Evolutionary conservation across 768 basidiomycete species (phyloP), one percentile per base, ranked within the genome.

Genomic region (Tulasnella sp.): DNA sequence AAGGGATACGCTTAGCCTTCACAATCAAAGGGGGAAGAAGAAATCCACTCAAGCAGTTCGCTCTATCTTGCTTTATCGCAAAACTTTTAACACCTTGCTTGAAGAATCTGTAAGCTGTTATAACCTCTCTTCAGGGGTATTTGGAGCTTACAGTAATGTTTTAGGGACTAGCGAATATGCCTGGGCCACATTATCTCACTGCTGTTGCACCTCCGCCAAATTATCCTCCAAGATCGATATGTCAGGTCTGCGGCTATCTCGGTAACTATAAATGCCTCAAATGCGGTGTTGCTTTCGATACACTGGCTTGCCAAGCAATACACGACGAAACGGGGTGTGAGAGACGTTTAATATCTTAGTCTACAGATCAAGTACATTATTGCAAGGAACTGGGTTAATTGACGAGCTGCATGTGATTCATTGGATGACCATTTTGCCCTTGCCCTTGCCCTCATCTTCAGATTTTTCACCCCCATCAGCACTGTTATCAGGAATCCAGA

Each of bases 171-270:
- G 69, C 74, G 15, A 64, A 70, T 50, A 62, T 78, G 44, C 74
- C 77, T 33, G 67, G 72, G 12, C 76, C 84, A 5, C 79, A 76
- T 15, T 90, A 91, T 68, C 63, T 89, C 53, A 84, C 79, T 16
- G 82, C 81, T 12, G 69, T 65, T 27, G 73, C 79, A 1, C 74
- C 79, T 1, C 70, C 77, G 1, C 67, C 83, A 0, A 63, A 62
- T 1, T 75, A 79, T 52, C 84, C 87, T 5, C 74, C 80, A 6
- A 77, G 84, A 35, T 66, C 77, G 57, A 60, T 90, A 12, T 91
- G 88, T 61, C 78, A 84, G n/a, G 82, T 89, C 22, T 90, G 88
- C 58, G 85, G 88, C 2, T 89, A 84, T 63, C 83, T 76, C 75
- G 86, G 83, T 5, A 69, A 70, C 3, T 90, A 91, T 61, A 79